Evolutionary conservation across 371 early-diverging fungal genomes (phyloP).

Genomic region (Syncephalastrum sp.): DNA sequence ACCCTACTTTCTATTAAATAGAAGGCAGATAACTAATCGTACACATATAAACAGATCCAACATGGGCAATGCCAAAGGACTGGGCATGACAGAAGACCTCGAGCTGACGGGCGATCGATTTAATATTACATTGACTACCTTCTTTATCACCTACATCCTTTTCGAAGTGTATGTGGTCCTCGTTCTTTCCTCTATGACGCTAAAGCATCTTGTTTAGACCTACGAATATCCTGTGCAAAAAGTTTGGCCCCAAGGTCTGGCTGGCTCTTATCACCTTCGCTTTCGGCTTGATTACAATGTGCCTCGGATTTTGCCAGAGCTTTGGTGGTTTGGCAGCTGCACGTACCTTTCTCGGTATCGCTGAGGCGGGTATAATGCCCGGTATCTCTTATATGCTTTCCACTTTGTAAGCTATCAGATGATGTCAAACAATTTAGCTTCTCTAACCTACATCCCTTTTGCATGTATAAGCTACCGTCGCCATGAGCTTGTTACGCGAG

Average conservation of each 20-base stretch:
- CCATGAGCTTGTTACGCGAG: slow-evolving; percentile 30
- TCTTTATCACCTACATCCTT: slow-evolving; percentile 29
- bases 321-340: slow-evolving; percentile 20
- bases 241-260: slow-evolving; percentile 40
- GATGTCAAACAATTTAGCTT: background rate
- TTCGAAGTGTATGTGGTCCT: slow-evolving; percentile 26
- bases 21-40: background rate
- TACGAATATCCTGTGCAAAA: slow-evolving; percentile 21
- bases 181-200: background rate
- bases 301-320: slow-evolving; percentile 30
- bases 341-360: slow-evolving; percentile 19
- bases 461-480: slow-evolving; percentile 16
- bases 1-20: background rate
- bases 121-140: slow-evolving; percentile 16
- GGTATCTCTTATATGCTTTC: slow-evolving; percentile 66
- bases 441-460: background rate
- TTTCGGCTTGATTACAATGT: slow-evolving; percentile 55
- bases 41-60: slow-evolving; percentile 24
- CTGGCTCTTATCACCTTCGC: slow-evolving; percentile 45
- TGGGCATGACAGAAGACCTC: slow-evolving; percentile 32
- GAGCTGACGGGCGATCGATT: slow-evolving; percentile 24
- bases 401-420: slow-evolving; percentile 18
- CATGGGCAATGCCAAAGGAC: slow-evolving; percentile 45
- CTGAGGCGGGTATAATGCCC: slow-evolving; percentile 38
- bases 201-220: slow-evolving; percentile 11